Conservation (phyloP, 23 red algal genomes). For the Gracilaria domingensis region DNA sequence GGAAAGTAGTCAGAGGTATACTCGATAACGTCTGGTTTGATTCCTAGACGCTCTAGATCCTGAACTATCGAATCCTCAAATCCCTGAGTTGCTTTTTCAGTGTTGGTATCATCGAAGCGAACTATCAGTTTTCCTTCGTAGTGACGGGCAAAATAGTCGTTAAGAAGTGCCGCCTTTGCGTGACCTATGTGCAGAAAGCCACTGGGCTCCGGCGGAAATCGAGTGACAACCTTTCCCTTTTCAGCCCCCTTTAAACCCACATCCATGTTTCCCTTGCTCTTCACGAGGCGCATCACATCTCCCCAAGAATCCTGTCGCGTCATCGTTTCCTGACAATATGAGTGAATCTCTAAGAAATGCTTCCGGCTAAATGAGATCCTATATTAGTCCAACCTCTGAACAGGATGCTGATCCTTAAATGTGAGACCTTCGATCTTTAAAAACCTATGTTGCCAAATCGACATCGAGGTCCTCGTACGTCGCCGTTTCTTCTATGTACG, state of each 20-base stretch:
- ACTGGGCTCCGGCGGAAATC: conserved; percentile 98
- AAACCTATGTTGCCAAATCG: too few relatives aligned
- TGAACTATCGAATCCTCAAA: conserved; percentile 93
- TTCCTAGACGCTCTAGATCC: conserved; percentile 80
- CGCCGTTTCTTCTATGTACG: too few relatives aligned
- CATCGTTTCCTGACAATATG: conserved; percentile 7
- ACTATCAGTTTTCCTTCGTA: conserved; percentile 92
- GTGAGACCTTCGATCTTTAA: too few relatives aligned
- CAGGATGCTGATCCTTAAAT: too few relatives aligned
- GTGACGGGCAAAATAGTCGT: conserved; percentile 92
- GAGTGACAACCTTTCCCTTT: conserved; percentile 88
- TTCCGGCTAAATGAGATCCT: background rate
- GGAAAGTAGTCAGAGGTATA: conserved; percentile 97
- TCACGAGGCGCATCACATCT: conserved; percentile 92
- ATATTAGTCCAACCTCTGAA: background rate
- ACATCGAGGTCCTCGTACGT: too few relatives aligned
- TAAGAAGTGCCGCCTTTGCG: conserved; percentile 94
- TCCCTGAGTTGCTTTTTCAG: conserved; percentile 89
- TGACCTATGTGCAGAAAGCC: conserved; percentile 99
- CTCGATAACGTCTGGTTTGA: conserved; percentile 89
- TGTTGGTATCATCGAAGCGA: conserved; percentile 99
- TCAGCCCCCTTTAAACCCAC: conserved; percentile 77
- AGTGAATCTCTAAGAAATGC: background rate
- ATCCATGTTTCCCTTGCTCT: conserved; percentile 80
- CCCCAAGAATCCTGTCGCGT: conserved; percentile 70